Evolutionary conservation across 441 rosid species (phyloP), one percentile per base, ranked within the genome.

Genomic region (Macaranga tanarius): DNA sequence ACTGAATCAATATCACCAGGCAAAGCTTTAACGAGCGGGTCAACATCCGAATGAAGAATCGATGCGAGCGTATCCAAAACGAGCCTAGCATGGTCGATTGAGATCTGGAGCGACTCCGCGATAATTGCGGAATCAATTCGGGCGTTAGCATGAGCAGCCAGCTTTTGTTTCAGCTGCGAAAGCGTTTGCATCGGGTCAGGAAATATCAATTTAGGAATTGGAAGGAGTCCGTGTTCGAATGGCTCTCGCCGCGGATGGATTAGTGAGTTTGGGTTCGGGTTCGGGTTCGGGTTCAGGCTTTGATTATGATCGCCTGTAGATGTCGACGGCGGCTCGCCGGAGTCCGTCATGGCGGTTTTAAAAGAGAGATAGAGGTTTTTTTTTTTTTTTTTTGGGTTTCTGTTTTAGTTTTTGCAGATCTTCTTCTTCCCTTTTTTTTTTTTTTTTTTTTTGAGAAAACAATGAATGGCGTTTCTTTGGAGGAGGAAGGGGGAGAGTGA

Each of bases 161-260:
- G 87, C 75, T 86, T 89, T 69, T 80, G 91, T 82, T 86, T 88
- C 69, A 96, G 85, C 17, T 92, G 91, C 26, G 79, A 81, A 59
- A 93, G 90, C 77, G 88, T 81, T 79, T 86, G 95, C 73, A 85
- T 88, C 65, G 93, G 97, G 88, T 96, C 99, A 42, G 90, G 73
- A 72, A 90, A 92, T 64, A 89, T 86, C 72, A 96, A 95, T 81
- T 93, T 96, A 74, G 90, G 93, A 80, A 96, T 92, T 67, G 96
- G 97, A 63, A 96, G 88, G 73, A 93, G 93, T 0, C 97, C 98
- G 76, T 93, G 89, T 87, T 92, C 99, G 80, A 93, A 96, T 16
- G 96, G 89, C 76, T 88, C 99, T 16, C 97, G 90, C 19, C 97
- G 84, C 0, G 93, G 97, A 70, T 85, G 96, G 85, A 96, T 82